Conservation (phyloP, 805 yeast genomes). For the Lipomyces kockii region DNA sequence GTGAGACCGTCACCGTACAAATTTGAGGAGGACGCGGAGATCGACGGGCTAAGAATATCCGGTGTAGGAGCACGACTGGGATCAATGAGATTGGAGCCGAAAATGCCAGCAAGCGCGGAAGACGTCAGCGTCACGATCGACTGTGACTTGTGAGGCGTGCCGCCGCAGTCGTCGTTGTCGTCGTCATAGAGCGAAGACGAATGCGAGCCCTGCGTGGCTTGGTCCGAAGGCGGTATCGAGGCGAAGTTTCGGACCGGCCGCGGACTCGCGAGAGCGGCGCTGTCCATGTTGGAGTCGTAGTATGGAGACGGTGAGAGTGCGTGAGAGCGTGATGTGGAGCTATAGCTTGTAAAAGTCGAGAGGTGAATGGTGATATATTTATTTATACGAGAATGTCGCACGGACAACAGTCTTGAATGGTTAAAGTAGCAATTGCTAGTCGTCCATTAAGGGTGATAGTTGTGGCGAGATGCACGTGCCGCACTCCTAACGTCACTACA, state of each 20-base stretch:
- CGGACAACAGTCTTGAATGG: neutral
- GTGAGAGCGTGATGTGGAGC: neutral
- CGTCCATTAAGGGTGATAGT: neutral
- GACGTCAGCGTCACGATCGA: slow-evolving; percentile 38
- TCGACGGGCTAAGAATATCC: slow-evolving; percentile 37
- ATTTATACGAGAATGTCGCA: too few species aligned
- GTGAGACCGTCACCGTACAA: slow-evolving; percentile 14
- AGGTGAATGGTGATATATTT: neutral
- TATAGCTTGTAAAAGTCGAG: neutral
- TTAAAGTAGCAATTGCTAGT: too few species aligned
- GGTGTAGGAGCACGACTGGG: slow-evolving; percentile 37
- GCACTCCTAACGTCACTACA: too few species aligned
- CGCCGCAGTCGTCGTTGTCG: slow-evolving; percentile 3
- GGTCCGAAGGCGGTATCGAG: slow-evolving; percentile 8
- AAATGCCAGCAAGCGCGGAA: slow-evolving; percentile 47
- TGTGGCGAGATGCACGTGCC: slow-evolving; percentile 4
- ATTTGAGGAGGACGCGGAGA: neutral
- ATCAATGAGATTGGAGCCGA: slow-evolving; percentile 49
- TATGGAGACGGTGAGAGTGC: neutral
- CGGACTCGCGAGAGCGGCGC: neutral
- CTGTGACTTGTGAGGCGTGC: slow-evolving; percentile 26
- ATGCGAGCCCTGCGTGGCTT: neutral
- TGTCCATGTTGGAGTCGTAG: neutral
- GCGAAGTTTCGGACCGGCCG: slow-evolving; percentile 16
- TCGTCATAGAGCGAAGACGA: slow-evolving; percentile 5